Conservation (phyloP, 2,329 filamentous ascomycete genomes). For the Dactylonectria estremocensis region DNA sequence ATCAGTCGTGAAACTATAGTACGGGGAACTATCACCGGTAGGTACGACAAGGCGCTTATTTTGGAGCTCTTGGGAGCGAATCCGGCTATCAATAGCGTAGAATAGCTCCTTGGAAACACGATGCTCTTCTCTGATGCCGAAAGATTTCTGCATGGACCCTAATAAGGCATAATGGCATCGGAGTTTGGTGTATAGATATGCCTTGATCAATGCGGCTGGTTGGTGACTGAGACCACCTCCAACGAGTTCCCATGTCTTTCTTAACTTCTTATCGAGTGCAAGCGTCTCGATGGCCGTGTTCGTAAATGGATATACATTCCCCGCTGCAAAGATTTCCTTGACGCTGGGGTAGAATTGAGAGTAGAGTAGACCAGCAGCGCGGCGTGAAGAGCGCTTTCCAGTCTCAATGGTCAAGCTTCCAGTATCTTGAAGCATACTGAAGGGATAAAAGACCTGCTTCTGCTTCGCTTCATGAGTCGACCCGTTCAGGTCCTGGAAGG, state of each 20-base stretch:
- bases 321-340: constrained; percentile 4
- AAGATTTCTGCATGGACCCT: background rate
- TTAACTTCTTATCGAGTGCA: constrained; percentile 8
- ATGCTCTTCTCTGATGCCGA: constrained; percentile 9
- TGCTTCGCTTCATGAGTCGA: background rate
- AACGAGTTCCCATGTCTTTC: constrained; percentile 6
- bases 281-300: constrained; percentile 14
- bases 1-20: constrained; percentile 2
- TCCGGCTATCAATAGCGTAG: background rate
- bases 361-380: background rate
- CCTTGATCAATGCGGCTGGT: constrained; percentile 13
- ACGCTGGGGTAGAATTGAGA: constrained; percentile 7
- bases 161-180: constrained; percentile 1
- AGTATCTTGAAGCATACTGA: constrained; percentile 1
- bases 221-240: constrained; percentile 2
- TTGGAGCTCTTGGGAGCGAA: background rate
- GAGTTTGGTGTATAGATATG: constrained; percentile 2
- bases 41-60: background rate
- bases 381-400: background rate
- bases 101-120: constrained; percentile 9
- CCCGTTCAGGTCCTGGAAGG: background rate
- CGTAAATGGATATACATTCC: constrained; percentile 1
- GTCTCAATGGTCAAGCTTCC: background rate
- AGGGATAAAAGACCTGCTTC: constrained; percentile 12
- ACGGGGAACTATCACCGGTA: background rate